phyloP scores from a whole-genome alignment of 2,329 filamentous ascomycete genomes.

The Ophiostoma populinum region DNA sequence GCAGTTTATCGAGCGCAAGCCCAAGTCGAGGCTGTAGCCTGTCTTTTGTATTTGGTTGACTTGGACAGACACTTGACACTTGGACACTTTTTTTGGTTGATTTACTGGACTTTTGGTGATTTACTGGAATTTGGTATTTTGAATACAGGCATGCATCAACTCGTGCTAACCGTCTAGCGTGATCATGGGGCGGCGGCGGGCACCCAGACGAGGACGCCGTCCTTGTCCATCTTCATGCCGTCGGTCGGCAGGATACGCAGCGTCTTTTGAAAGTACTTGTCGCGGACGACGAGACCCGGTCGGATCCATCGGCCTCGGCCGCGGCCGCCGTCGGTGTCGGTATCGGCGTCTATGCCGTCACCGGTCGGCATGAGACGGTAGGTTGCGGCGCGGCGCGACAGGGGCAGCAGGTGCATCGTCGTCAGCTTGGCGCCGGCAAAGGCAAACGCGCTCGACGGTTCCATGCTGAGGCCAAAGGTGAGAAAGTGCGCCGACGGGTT shows the following conservation, averaged over 20 bases:
- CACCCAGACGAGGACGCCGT: constrained; percentile 47
- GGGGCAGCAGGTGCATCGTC: constrained; percentile 63
- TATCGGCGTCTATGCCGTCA: constrained; percentile 20
- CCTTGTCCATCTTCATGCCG: constrained; percentile 53
- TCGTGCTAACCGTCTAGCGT: too few relatives aligned
- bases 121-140: constrained; percentile 1
- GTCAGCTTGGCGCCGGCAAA: constrained; percentile 79
- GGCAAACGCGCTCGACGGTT: constrained; percentile 79
- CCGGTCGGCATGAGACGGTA: constrained; percentile 57
- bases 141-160: too few relatives aligned
- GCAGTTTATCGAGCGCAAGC: constrained; percentile 6
- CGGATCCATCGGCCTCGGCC: constrained; percentile 37
- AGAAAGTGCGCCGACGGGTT: constrained; percentile 91
- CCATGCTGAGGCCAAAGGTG: constrained; percentile 83
- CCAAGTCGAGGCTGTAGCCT: constrained; percentile 8
- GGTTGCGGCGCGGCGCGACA: constrained; percentile 55
- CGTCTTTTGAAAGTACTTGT: constrained; percentile 87
- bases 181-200: too few relatives aligned
- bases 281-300: constrained; percentile 60
- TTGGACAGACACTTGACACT: too few relatives aligned
- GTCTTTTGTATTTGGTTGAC: too few relatives aligned
- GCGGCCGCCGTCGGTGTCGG: neutral
- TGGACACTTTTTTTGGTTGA: too few relatives aligned
- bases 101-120: too few relatives aligned
- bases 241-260: constrained; percentile 66